Evolutionary conservation across 345 rosid genomes (phyloP).

Genomic region (Streptanthus diversifolius): DNA sequence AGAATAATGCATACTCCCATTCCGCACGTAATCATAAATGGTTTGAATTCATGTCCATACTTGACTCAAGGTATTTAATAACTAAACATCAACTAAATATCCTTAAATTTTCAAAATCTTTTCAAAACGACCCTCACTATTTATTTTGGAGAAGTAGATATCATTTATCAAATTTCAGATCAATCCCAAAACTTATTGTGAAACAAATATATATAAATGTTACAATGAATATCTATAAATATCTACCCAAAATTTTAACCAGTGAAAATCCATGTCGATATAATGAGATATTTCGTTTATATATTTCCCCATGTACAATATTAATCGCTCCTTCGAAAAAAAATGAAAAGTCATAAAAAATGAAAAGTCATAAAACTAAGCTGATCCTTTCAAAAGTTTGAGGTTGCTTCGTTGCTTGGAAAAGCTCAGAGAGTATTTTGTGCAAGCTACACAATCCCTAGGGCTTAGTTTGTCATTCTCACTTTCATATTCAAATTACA

Average conservation of each 20-base stretch:
- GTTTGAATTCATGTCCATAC: conserved; percentile 31
- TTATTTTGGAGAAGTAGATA: neutral
- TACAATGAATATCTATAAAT: neutral
- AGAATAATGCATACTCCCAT: conserved; percentile 32
- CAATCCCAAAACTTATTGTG: neutral
- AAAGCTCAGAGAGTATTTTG: conserved; percentile 2
- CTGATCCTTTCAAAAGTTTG: conserved; percentile 5
- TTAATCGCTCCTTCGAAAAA: neutral
- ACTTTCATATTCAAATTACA: conserved; percentile 26
- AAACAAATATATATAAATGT: neutral
- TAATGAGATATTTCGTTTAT: neutral
- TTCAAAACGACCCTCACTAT: conserved; percentile 3
- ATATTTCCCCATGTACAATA: too few species aligned
- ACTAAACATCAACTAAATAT: neutral
- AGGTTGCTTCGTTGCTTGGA: neutral
- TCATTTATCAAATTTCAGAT: neutral
- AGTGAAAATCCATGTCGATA: neutral
- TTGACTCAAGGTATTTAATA: conserved; percentile 7
- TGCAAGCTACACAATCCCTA: conserved; percentile 11
- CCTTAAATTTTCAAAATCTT: neutral
- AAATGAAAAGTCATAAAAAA: neutral
- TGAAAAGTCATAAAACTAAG: neutral
- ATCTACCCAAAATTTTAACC: neutral
- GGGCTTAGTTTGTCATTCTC: conserved; percentile 5
- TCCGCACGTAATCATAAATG: conserved; percentile 35